phyloP scores from a whole-genome alignment of 345 rosid species.

The Mercurialis annua region DNA sequence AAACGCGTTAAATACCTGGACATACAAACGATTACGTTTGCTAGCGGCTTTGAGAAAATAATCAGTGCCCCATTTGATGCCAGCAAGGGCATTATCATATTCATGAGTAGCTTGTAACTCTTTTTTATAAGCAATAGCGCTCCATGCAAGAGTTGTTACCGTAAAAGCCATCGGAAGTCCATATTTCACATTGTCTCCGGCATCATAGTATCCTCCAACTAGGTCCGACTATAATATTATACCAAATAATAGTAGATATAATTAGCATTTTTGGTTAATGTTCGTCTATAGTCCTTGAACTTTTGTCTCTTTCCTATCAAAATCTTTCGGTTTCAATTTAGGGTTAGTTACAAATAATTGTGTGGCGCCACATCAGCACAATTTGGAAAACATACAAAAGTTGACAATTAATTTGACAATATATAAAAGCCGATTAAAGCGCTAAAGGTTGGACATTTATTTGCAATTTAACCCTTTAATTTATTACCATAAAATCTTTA shows the following conservation, averaged over 20 bases:
- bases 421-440: no score
- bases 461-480: no score
- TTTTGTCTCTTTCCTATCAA: no score
- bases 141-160: constrained; percentile 74
- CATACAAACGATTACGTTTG: constrained; percentile 46
- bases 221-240: constrained; percentile 52
- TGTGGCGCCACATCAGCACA: no score
- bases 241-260: neutral
- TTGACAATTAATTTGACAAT: no score
- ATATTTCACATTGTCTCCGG: constrained; percentile 85
- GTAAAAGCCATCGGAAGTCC: constrained; percentile 95
- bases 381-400: no score
- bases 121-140: constrained; percentile 42
- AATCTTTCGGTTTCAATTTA: no score
- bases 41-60: constrained; percentile 68
- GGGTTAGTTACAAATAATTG: no score
- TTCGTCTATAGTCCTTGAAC: no score
- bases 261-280: no score
- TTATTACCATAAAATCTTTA: no score
- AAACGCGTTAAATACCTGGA: constrained; percentile 72
- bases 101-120: constrained; percentile 58
- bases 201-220: constrained; percentile 84
- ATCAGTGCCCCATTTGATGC: constrained; percentile 91
- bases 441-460: no score
- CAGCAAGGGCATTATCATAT: constrained; percentile 37